Percentiles rank a stretch among this genome's conserved stretches.
These are phyloP conservation scores for Heracleum sosnowskyi DNA, from an alignment of 129 eudicot genomes.

Conservation along the genomic window DNA sequence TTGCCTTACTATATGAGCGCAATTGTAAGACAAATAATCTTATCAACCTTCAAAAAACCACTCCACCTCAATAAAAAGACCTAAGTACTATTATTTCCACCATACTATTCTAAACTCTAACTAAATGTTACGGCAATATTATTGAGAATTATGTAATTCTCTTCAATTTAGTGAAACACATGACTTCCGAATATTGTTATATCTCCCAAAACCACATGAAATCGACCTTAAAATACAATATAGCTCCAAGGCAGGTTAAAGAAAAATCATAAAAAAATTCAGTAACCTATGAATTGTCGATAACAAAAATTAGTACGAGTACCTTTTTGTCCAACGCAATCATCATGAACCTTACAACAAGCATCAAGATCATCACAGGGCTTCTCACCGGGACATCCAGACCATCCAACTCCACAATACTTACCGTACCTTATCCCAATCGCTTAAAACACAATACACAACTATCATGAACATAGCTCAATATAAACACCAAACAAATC, in stretches of 20 bases:
- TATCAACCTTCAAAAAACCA: not conserved
- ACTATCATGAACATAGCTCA: not conserved
- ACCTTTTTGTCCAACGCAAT: slow-evolving; percentile 77
- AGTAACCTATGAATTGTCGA: not conserved
- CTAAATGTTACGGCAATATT: not conserved
- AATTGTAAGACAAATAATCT: not conserved
- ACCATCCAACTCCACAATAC: slow-evolving; percentile 98
- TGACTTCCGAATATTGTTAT: not conserved
- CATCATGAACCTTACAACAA: slow-evolving; percentile 90
- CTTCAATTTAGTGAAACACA: not conserved
- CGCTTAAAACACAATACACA: slow-evolving; percentile 27
- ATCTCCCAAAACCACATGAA: not conserved
- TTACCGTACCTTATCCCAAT: slow-evolving; percentile 88
- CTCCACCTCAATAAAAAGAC: not conserved
- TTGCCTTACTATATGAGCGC: not conserved
- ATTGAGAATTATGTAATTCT: not conserved
- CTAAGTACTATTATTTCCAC: not conserved
- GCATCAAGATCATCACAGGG: slow-evolving; percentile 98
- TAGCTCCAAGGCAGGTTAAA: not conserved
- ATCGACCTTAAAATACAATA: not conserved
- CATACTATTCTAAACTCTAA: not conserved
- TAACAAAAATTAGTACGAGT: not conserved
- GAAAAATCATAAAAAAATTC: not conserved
- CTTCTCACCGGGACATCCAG: slow-evolving; percentile 94
- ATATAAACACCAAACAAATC: not conserved